Base-by-base conservation (phyloP, 495 filamentous ascomycete genomes). In the Xylaria bambusicola region DNA sequence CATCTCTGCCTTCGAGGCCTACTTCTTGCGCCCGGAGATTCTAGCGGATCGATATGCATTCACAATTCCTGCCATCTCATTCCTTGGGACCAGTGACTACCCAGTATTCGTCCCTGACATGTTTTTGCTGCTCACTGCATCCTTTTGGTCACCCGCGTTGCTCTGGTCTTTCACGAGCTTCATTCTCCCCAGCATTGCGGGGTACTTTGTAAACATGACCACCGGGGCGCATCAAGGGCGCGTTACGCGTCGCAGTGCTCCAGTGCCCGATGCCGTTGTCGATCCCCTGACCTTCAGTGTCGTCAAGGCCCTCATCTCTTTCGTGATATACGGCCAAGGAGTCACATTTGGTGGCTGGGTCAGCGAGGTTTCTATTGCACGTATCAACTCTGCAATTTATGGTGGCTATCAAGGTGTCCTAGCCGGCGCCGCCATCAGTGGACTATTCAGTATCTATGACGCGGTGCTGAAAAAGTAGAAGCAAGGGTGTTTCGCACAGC, bases 231-330 rank as follows among this genome's bases (percentile, higher is more conserved):
- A 66, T 61, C 51, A 62, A 45, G 27, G 44, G 41, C 63, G 66
- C 64, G 64, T 68, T 29, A 64, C 66, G 44, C 65, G 68, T 50
- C 69, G 77, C 61, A 62, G 62, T 50, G 49, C 66, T 12, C 58
- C 48, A 38, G 58, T 50, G 24, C 63, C 69, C 3, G 76, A 82
- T 41, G 80, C 86, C 27, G 80, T 74, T 10, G 85, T 92, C 58
- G 94, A 98, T 69, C 93, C 93, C 20, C 74, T 97, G 60, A 88
- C 86, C 55, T 98, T 93, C 72, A 94, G 92, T 73, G 84, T 97
- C 52, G 84, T 83, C 65, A 96, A 95, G 79, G 92, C 87, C 0
- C 60, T 97, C 57, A 67, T 91, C 41, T 84, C 89, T 8, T 95
- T 88, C 69, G 75, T 91, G 4, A 86, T 96, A 8, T 96, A 93